Evolutionary conservation across 345 rosid genomes (phyloP).

Genomic region (Salix viminalis): DNA sequence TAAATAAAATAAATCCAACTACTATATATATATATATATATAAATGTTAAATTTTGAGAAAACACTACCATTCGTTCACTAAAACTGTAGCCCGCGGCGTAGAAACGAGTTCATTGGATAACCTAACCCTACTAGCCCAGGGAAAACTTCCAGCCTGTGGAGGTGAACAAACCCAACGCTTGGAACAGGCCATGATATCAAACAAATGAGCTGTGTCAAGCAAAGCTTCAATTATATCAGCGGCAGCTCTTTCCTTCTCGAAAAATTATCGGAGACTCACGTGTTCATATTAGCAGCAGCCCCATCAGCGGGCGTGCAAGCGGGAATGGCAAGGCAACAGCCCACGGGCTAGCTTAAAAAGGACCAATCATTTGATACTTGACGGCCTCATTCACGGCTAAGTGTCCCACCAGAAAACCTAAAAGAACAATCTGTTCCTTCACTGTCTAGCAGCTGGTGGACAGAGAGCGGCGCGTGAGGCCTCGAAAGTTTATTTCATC

Average conservation of each 20-base stretch:
- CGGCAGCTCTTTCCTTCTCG: background rate
- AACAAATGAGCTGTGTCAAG: background rate
- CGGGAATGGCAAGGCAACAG: background rate
- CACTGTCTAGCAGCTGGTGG: constrained; percentile 16
- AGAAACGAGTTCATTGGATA: too few species aligned
- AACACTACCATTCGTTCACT: too few species aligned
- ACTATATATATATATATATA: too few species aligned
- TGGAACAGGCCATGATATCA: background rate
- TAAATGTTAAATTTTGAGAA: too few species aligned
- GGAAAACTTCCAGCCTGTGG: background rate
- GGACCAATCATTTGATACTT: constrained; percentile 16
- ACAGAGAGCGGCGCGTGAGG: constrained; percentile 35
- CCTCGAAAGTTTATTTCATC: background rate
- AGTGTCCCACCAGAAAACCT: background rate
- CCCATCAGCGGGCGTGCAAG: background rate
- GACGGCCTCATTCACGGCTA: background rate
- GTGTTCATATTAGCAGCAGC: background rate
- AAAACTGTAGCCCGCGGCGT: too few species aligned
- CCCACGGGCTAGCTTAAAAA: background rate
- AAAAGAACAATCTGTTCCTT: background rate
- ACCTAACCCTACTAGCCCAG: background rate
- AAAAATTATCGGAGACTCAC: background rate
- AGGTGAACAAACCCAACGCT: background rate
- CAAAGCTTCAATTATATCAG: background rate
- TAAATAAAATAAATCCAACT: too few species aligned